These are phyloP conservation scores for Penicillium daleae DNA, from an alignment of 495 filamentous ascomycete genomes.

Conservation along the genomic window DNA sequence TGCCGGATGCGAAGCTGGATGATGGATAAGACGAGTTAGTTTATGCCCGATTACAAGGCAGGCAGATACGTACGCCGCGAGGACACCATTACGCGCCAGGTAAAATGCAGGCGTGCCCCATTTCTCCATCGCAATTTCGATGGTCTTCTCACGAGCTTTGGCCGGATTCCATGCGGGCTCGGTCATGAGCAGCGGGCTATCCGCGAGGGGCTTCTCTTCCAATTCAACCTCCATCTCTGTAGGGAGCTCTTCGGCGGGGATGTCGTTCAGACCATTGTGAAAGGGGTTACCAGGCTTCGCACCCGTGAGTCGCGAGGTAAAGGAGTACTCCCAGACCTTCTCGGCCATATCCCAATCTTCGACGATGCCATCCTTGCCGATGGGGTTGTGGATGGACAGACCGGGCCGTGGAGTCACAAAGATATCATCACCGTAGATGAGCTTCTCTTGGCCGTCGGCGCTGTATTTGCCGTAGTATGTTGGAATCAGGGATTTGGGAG, in stretches of 20 bases:
- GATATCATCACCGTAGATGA: slow-evolving; percentile 83
- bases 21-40: neutral
- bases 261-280: slow-evolving; percentile 77
- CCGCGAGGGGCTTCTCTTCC: slow-evolving; percentile 77
- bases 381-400: slow-evolving; percentile 85
- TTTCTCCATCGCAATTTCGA: slow-evolving; percentile 93
- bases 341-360: slow-evolving; percentile 95
- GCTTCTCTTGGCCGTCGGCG: slow-evolving; percentile 58
- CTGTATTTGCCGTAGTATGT: slow-evolving; percentile 76
- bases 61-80: slow-evolving; percentile 58
- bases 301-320: slow-evolving; percentile 76
- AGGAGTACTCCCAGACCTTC: slow-evolving; percentile 86
- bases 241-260: slow-evolving; percentile 60
- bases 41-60: neutral
- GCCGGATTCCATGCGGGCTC: slow-evolving; percentile 89
- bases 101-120: slow-evolving; percentile 96
- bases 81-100: slow-evolving; percentile 70
- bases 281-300: slow-evolving; percentile 62
- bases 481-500: slow-evolving; percentile 88
- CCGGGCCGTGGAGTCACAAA: slow-evolving; percentile 75
- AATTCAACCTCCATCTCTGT: slow-evolving; percentile 71
- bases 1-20: slow-evolving; percentile 81
- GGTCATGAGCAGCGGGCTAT: slow-evolving; percentile 91
- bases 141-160: slow-evolving; percentile 86
- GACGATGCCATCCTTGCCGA: slow-evolving; percentile 85